These are phyloP conservation scores for Rhizophlyctis rosea DNA, from an alignment of 192 early-diverging fungal genomes.

Conservation along the genomic window DNA sequence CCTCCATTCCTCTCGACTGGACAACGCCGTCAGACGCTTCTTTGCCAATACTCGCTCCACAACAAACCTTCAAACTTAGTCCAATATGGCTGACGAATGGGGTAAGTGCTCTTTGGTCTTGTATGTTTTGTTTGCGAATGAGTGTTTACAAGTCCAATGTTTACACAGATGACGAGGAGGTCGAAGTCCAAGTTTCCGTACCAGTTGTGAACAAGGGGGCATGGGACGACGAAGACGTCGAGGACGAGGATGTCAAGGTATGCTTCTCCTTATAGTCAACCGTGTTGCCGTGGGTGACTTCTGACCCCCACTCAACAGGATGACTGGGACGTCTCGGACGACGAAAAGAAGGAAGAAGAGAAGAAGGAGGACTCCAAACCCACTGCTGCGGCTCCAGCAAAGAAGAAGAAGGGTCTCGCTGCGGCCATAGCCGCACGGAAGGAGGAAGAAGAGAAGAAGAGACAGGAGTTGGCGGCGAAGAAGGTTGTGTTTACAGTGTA, in stretches of 20 bases:
- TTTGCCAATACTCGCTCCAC: not conserved
- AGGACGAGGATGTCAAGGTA: slow-evolving; percentile 32
- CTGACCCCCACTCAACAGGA: not conserved
- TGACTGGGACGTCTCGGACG: slow-evolving; percentile 32
- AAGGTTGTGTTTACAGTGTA: slow-evolving; percentile 1
- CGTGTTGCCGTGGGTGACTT: not conserved
- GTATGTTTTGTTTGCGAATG: not conserved
- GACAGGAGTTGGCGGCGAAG: slow-evolving; percentile 17
- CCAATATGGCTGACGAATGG: slow-evolving; percentile 2
- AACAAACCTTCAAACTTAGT: not conserved
- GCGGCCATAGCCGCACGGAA: slow-evolving; percentile 40
- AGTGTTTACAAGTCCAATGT: not conserved
- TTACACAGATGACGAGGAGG: slow-evolving; percentile 10
- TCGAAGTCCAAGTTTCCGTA: not conserved
- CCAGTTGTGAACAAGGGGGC: slow-evolving; percentile 7
- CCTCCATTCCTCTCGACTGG: too few species aligned
- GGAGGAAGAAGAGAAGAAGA: slow-evolving; percentile 39
- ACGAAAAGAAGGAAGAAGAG: slow-evolving; percentile 38
- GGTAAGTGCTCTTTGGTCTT: not conserved
- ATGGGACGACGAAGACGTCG: slow-evolving; percentile 40
- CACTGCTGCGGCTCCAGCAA: slow-evolving; percentile 26
- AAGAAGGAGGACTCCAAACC: slow-evolving; percentile 21
- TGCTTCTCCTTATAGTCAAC: not conserved
- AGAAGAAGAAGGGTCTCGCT: slow-evolving; percentile 44
- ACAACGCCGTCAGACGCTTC: not conserved